Evolutionary conservation across 371 early-diverging fungal species (phyloP).

Genomic region (Zancudomyces culisetae): DNA sequence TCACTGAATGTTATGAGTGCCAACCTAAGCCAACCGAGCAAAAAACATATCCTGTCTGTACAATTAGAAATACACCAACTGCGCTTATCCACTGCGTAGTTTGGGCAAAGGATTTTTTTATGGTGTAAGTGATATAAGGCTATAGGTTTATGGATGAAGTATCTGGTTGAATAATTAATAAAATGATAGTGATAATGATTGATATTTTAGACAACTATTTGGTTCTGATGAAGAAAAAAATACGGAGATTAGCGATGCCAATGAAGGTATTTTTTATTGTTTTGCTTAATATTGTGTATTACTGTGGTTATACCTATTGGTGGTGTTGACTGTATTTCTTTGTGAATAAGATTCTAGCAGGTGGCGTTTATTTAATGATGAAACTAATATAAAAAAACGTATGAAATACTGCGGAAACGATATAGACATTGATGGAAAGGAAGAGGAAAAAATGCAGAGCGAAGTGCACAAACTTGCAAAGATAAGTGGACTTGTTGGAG

Average conservation of each 20-base stretch:
- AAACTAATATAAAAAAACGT: too few relatives aligned
- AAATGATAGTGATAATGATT: not conserved
- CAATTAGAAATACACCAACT: slow-evolving; percentile 91
- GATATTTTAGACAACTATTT: slow-evolving; percentile 50
- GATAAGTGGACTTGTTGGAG: slow-evolving; percentile 13
- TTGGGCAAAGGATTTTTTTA: slow-evolving; percentile 94
- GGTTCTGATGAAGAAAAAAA: slow-evolving; percentile 57
- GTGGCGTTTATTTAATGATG: too few relatives aligned
- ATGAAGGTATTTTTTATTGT: too few relatives aligned
- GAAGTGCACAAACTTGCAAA: slow-evolving; percentile 14
- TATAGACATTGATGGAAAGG: slow-evolving; percentile 4
- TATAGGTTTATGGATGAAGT: too few relatives aligned
- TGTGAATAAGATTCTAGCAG: too few relatives aligned
- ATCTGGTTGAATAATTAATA: too few relatives aligned
- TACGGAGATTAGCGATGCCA: slow-evolving; percentile 24
- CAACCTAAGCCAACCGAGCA: slow-evolving; percentile 66
- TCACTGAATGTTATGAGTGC: slow-evolving; percentile 95
- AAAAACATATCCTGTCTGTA: slow-evolving; percentile 89
- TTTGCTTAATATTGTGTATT: too few relatives aligned
- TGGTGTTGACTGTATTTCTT: too few relatives aligned
- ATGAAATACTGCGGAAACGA: too few relatives aligned
- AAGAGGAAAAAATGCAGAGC: slow-evolving; percentile 8
- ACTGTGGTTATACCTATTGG: too few relatives aligned
- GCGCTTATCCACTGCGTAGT: slow-evolving; percentile 97
- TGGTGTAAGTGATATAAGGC: slow-evolving; percentile 7